Evolutionary conservation across 208 protist species (phyloP).

Genomic region (Leishmania lainsoni): DNA sequence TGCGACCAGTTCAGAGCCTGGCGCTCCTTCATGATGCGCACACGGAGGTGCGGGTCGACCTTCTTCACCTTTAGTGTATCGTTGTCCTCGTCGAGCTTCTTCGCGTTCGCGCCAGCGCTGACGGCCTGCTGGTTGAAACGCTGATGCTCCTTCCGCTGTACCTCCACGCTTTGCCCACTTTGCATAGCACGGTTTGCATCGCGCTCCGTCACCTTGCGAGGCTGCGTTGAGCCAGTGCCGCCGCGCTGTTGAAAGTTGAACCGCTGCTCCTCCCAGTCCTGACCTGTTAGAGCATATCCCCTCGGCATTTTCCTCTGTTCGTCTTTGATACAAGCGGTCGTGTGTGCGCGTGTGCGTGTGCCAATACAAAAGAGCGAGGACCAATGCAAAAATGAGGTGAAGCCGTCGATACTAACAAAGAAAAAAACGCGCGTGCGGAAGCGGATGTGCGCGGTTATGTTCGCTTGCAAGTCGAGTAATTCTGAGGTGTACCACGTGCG

Average conservation of each 20-base stretch:
- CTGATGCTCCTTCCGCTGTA: slow-evolving; percentile 73
- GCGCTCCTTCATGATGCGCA: slow-evolving; percentile 81
- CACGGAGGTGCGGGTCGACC: slow-evolving; percentile 76
- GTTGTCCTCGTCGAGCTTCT: slow-evolving; percentile 88
- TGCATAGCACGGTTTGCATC: slow-evolving; percentile 82
- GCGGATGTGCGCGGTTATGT: neutral
- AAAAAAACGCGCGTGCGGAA: neutral
- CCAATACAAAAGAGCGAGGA: neutral
- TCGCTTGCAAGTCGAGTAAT: neutral
- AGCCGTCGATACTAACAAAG: neutral
- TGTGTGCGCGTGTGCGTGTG: neutral
- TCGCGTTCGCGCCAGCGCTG: slow-evolving; percentile 76
- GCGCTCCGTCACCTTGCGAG: slow-evolving; percentile 57
- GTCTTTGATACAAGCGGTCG: neutral
- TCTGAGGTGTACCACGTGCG: neutral
- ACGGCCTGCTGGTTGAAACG: slow-evolving; percentile 67
- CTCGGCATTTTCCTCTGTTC: slow-evolving; percentile 31
- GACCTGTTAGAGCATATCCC: slow-evolving; percentile 54
- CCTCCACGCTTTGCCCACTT: slow-evolving; percentile 63
- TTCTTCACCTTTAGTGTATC: slow-evolving; percentile 88
- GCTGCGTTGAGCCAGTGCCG: slow-evolving; percentile 24
- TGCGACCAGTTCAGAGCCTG: slow-evolving; percentile 88
- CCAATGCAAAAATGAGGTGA: neutral
- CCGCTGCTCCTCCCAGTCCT: slow-evolving; percentile 91
- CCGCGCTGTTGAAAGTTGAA: slow-evolving; percentile 74